Percentiles rank a stretch among this genome's conserved stretches.
Conservation (phyloP, 805 yeast species). For the Candida dajiaensis region DNA sequence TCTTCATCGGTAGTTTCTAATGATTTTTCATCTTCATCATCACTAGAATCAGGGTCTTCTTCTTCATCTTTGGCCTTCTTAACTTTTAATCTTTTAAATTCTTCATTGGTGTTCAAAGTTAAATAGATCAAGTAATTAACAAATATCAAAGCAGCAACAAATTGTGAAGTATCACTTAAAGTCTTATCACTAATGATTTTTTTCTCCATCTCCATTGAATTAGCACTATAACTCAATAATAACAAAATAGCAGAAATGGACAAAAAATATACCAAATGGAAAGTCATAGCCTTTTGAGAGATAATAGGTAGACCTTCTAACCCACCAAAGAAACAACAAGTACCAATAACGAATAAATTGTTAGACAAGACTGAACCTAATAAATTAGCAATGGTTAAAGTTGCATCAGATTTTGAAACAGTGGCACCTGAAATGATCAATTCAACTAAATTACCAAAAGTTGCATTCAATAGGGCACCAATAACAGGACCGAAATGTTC, state of each 20-base stretch:
- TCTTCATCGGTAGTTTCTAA: not conserved
- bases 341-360: conserved; percentile 31
- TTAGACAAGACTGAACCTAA: conserved; percentile 42
- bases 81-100: conserved; percentile 12
- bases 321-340: conserved; percentile 21
- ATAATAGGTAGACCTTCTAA: conserved; percentile 12
- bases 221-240: conserved; percentile 15
- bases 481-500: conserved; percentile 32
- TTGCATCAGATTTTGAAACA: conserved; percentile 39
- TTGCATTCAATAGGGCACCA: conserved; percentile 44
- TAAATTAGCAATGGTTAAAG: conserved; percentile 45
- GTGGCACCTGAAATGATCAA: conserved; percentile 45
- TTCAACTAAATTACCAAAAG: conserved; percentile 47
- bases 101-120: conserved; percentile 18
- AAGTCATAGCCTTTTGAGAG: conserved; percentile 13
- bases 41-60: conserved; percentile 5
- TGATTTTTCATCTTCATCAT: not conserved
- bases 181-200: conserved; percentile 9
- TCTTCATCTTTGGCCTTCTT: conserved; percentile 7
- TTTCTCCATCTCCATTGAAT: conserved; percentile 14
- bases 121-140: conserved; percentile 17
- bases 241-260: conserved; percentile 9
- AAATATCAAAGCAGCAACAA: conserved; percentile 18
- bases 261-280: conserved; percentile 17
- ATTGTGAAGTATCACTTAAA: conserved; percentile 18